Evolutionary conservation across 78 protist genomes (phyloP), one percentile per base, ranked within the genome.

Genomic region (slime mould (Dictyostelium discoideum)): DNA sequence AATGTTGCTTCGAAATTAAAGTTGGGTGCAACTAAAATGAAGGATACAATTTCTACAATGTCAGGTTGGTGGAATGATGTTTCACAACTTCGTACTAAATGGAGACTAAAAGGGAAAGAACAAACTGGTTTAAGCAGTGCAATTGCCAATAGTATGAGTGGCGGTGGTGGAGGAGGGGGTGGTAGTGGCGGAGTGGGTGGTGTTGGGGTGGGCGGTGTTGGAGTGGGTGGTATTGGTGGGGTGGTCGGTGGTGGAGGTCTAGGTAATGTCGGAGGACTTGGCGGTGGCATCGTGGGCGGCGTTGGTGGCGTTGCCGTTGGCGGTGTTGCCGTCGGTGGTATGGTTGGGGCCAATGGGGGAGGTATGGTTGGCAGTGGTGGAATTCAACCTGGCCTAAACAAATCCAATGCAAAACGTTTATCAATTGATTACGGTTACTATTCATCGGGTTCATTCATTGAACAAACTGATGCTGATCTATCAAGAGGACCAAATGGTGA

Each of bases 61-160:
- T 60, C 86, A 0, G 11, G 50, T 7, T 89, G 94, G 94, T 89
- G 94, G 94, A 69, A 78, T 57, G 94, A 89, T 67, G 94, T 89
- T 0, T 65, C 82, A 7, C 82, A 79, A 26, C 42, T 89, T 9
- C 39, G 87, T 39, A 39, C 87, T 1, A 89, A 89, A 46, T 89
- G 94, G 94, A 89, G 94, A 81, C 29, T 89, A 48, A 89, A 89
- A 67, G 86, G 94, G 39, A 89, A 89, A 39, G 94, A 89, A 20
- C 39, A 37, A 42, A 18, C 65, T 79, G 63, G 63, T 79, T 20
- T 60, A 20, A 60, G 69, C 20, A 60, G 11, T 60, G 69, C 69
- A 0, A 60, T 60, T 6, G 24, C n/a, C 0, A 24, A 39, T 18
- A 22, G 48, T n/a, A 79, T 22, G 54, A 1, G 24, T 16, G 63